Base-by-base conservation (phyloP, 371 early-diverging fungal species). In the Lichtheimia hyalospora region DNA sequence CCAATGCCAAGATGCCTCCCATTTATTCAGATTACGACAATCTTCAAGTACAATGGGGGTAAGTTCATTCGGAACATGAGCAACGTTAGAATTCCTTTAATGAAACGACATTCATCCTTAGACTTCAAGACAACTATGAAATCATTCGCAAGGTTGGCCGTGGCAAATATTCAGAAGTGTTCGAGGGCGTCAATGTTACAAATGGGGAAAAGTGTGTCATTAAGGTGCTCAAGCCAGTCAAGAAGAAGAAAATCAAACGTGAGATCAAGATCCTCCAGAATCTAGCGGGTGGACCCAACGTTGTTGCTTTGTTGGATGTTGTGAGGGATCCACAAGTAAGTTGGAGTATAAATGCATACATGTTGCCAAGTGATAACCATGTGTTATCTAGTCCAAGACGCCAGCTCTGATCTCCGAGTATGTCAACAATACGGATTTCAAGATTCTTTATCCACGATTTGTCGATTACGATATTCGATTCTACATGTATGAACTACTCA, bases 151-250 rank as follows among this genome's bases (percentile, higher is more conserved):
- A 96, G 78, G 85, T 99, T 58, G 99, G 99, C 41, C 90, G 98
- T 58, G 99, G 99, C 64, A 99, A 99, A 83, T 99, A 99, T 86
- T 98, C 98, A 0, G 99, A 99, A 79, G 99, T 99, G 8, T 99
- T 99, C 80, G 94, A 96, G 75, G 99, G 99, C 20, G 75, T 93
- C 63, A 94, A 94, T 74, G 78, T 93, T 41, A 77, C 79, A 49
- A 87, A 85, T 71, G 74, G 84, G 62, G 81, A 89, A 62, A 87
- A 92, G 68, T 94, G 96, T 74, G 96, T 99, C 64, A 99, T 99
- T 84, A 99, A 99, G 81, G 99, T 99, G 13, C 83, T 99, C 58
- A 99, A 99, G 83, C 99, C 99, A 8, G 96, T 99, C 60, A 95
- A 96, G 85, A 96, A 96, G 89, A 96, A 96, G 89, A 99, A 99